These are phyloP conservation scores for Starmerella cellae DNA, from an alignment of 805 yeast species.

Conservation along the genomic window DNA sequence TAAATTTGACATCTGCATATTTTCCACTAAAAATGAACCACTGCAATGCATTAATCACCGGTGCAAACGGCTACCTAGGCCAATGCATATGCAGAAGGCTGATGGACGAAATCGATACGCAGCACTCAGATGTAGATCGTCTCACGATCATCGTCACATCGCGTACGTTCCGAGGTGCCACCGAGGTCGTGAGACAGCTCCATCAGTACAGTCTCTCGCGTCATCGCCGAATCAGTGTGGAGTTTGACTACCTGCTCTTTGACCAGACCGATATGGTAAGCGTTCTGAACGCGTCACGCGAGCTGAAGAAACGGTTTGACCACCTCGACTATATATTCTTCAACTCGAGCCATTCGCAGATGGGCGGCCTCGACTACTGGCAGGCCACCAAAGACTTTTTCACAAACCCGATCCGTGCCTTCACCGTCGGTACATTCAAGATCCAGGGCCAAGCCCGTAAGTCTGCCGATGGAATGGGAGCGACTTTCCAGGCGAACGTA, in stretches of 20 bases:
- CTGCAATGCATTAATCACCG: conserved; percentile 30
- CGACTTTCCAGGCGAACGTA: conserved; percentile 90
- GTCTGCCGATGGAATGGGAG: conserved; percentile 66
- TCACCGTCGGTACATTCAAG: conserved; percentile 79
- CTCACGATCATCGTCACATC: conserved; percentile 80
- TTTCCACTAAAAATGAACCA: background rate
- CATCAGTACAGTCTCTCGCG: conserved; percentile 18
- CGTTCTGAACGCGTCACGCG: conserved; percentile 58
- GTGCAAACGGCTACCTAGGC: conserved; percentile 53
- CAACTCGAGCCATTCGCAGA: conserved; percentile 83
- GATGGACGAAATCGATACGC: conserved; percentile 36
- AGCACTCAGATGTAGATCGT: conserved; percentile 35
- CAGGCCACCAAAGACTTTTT: conserved; percentile 59
- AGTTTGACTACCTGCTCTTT: conserved; percentile 78
- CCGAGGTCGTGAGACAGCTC: conserved; percentile 53
- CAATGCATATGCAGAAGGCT: conserved; percentile 71
- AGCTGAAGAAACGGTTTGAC: conserved; percentile 47
- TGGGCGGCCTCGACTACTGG: conserved; percentile 75
- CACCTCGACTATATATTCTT: conserved; percentile 67
- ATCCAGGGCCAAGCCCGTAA: conserved; percentile 66
- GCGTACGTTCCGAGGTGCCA: conserved; percentile 73
- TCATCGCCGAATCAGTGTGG: conserved; percentile 43
- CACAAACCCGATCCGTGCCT: conserved; percentile 59
- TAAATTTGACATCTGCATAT: no score
- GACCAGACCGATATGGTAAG: conserved; percentile 88